These are phyloP conservation scores for Metroxylon sagu DNA, from an alignment of 176 grass and related monocot genomes.

Conservation along the genomic window DNA sequence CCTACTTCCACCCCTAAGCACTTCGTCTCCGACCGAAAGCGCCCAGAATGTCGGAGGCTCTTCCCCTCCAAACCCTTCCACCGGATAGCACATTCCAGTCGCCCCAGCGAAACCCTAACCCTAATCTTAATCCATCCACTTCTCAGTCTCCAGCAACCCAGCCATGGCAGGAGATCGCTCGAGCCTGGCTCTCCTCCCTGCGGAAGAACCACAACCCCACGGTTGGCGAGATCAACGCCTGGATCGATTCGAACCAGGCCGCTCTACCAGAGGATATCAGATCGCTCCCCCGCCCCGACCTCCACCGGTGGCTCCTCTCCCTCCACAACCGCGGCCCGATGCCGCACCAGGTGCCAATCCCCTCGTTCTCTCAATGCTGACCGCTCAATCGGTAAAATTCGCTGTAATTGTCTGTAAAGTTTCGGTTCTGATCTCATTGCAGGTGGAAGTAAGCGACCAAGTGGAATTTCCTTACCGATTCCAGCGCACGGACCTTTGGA, in stretches of 20 bases:
- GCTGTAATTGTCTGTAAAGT: background rate
- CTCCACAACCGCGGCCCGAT: conserved; percentile 3
- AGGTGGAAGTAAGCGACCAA: conserved; percentile 60
- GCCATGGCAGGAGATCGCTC: conserved; percentile 39
- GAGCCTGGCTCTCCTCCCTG: conserved; percentile 59
- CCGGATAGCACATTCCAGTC: background rate
- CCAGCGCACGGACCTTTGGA: conserved; percentile 88
- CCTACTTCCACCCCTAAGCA: too few relatives aligned
- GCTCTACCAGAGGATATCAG: conserved; percentile 19
- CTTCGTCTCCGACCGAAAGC: background rate
- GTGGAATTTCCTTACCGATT: conserved; percentile 80
- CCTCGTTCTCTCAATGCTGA: background rate
- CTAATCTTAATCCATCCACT: conserved; percentile 3
- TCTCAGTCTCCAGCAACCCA: conserved; percentile 20
- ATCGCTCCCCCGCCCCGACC: conserved; percentile 47
- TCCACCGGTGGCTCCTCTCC: conserved; percentile 58
- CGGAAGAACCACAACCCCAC: conserved; percentile 39
- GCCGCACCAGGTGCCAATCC: conserved; percentile 23
- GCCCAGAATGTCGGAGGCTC: conserved; percentile 3
- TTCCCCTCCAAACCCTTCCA: conserved; percentile 20
- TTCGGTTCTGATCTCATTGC: background rate
- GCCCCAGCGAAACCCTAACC: background rate
- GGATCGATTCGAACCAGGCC: conserved; percentile 51
- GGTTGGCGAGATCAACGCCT: conserved; percentile 49
- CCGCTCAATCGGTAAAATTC: too few relatives aligned